Evolutionary conservation across 1,284 basidiomycete genomes (phyloP).

Genomic region (Mycena citricolor): DNA sequence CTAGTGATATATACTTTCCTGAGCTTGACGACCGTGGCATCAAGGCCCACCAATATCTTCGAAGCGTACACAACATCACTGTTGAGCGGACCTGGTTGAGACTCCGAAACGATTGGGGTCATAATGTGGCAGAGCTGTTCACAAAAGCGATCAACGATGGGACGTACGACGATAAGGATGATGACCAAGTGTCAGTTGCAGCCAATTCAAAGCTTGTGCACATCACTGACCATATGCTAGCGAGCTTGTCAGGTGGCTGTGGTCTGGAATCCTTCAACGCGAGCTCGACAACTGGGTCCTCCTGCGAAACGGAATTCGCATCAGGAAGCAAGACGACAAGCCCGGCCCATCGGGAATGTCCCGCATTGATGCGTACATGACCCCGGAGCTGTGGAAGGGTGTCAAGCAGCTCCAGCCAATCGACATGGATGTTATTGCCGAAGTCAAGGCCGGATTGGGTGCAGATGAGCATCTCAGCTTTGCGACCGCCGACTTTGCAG

Average conservation of each 20-base stretch:
- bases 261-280: constrained; percentile 28
- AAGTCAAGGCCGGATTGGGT: constrained; percentile 27
- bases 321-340: constrained; percentile 29
- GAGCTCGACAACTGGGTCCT: constrained; percentile 25
- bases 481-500: constrained; percentile 23
- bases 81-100: constrained; percentile 32
- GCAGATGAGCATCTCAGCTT: constrained; percentile 26
- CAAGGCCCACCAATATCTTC: constrained; percentile 28
- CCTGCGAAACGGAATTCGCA: constrained; percentile 23
- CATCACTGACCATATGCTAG: constrained; percentile 17
- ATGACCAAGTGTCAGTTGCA: constrained; percentile 26
- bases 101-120: constrained; percentile 28
- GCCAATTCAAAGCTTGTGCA: neutral
- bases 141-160: constrained; percentile 19
- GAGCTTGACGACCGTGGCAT: constrained; percentile 18
- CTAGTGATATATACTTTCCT: constrained; percentile 15
- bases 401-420: constrained; percentile 27
- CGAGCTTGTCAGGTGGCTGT: constrained; percentile 31
- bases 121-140: too few relatives aligned
- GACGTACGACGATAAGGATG: constrained; percentile 25
- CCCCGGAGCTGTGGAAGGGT: constrained; percentile 26
- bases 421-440: constrained; percentile 24
- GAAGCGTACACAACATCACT: constrained; percentile 32
- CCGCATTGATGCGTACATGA: constrained; percentile 27
- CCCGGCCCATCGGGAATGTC: constrained; percentile 32